Percentiles rank a stretch among this genome's conserved stretches.
phyloP scores from a whole-genome alignment of 768 basidiomycete species.

The Suillus americanus region DNA sequence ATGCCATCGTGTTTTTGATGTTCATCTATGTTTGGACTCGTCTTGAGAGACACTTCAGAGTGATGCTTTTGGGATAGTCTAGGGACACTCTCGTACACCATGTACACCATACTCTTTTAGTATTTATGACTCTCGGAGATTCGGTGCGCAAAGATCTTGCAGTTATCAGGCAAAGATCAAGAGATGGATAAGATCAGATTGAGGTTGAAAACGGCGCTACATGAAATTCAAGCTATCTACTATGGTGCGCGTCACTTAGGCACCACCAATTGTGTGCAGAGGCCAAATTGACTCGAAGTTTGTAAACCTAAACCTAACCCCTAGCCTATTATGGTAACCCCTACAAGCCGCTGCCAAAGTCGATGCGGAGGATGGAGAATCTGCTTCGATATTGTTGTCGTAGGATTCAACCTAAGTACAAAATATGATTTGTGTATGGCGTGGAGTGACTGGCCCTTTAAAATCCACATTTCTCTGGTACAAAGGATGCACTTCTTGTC shows the following conservation, averaged over 20 bases:
- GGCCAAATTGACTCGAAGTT: slow-evolving; percentile 1
- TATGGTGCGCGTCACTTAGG: slow-evolving; percentile 1
- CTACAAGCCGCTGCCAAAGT: not conserved
- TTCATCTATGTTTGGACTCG: too few species aligned
- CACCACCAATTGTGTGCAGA: slow-evolving; percentile 5
- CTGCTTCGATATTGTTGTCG: not conserved
- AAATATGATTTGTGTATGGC: not conserved
- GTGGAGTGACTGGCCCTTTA: not conserved
- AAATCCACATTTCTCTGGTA: not conserved
- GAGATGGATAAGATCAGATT: too few species aligned
- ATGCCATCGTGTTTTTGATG: too few species aligned
- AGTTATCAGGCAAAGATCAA: too few species aligned
- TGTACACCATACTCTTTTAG: too few species aligned
- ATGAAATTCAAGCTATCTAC: too few species aligned
- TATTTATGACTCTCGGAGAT: too few species aligned
- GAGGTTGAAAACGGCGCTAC: too few species aligned
- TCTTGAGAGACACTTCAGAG: too few species aligned
- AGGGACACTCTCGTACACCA: too few species aligned
- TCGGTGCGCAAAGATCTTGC: too few species aligned
- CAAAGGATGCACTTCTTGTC: not conserved
- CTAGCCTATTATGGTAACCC: not conserved
- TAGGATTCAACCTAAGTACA: not conserved
- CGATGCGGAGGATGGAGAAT: not conserved
- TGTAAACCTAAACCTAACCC: slow-evolving; percentile 4
- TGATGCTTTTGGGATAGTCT: too few species aligned